phyloP scores from a whole-genome alignment of 306 rosid genomes.

The Castanea sativa region DNA sequence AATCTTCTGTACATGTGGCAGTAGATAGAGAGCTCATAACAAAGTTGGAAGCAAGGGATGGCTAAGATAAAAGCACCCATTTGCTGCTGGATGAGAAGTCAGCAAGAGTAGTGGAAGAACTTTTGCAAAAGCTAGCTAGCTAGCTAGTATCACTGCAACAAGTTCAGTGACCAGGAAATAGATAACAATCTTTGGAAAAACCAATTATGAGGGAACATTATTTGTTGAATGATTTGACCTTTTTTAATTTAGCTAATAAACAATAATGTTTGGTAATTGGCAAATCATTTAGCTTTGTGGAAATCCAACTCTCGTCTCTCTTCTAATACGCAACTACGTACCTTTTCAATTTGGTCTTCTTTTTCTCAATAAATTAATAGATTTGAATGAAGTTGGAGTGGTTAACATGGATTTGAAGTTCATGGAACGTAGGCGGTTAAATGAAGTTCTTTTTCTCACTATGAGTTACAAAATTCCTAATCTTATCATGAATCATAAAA shows the following conservation, averaged over 20 bases:
- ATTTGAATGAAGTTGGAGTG: constrained; percentile 27
- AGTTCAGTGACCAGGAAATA: not conserved
- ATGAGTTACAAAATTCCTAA: not conserved
- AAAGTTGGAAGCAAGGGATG: constrained; percentile 30
- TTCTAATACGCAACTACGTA: not conserved
- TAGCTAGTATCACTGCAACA: not conserved
- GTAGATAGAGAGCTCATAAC: constrained; percentile 18
- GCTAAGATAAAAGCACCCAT: constrained; percentile 23
- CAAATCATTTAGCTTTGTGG: not conserved
- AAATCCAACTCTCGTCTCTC: not conserved
- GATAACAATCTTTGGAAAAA: not conserved
- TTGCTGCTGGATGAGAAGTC: constrained; percentile 11
- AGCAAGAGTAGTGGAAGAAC: not conserved
- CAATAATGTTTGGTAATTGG: not conserved
- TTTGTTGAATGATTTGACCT: not conserved
- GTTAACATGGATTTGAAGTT: constrained; percentile 30
- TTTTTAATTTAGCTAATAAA: not conserved
- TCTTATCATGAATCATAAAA: no score
- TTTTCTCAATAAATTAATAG: not conserved
- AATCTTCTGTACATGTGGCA: constrained; percentile 10
- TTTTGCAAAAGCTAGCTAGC: not conserved
- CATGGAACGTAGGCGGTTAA: not conserved
- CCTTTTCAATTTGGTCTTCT: not conserved
- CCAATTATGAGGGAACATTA: not conserved
- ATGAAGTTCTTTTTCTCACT: constrained; percentile 3